A percentile compares a stretch with the other conserved stretches of the same genome.
phyloP scores from a whole-genome alignment of 148 eudicot species.

The Persicaria maculosa region DNA sequence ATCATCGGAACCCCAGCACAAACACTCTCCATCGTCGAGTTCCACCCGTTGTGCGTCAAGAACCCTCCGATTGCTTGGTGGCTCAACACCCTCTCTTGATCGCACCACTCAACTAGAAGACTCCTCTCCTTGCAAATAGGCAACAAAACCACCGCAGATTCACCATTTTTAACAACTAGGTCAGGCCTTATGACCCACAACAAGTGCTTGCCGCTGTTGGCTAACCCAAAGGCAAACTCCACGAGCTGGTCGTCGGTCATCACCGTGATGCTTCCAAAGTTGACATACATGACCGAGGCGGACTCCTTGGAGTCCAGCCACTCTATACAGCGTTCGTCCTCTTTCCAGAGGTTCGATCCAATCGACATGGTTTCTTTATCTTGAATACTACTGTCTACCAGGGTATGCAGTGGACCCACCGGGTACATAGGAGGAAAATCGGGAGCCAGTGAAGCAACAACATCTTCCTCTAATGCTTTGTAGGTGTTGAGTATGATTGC shows the following conservation, averaged over 20 bases:
- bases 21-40: too few species aligned
- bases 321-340: neutral
- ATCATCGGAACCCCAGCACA: too few species aligned
- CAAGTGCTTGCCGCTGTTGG: too few species aligned
- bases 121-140: too few species aligned
- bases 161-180: too few species aligned
- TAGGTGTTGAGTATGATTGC: slow-evolving; percentile 37
- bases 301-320: slow-evolving; percentile 3
- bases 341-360: neutral
- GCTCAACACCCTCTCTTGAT: too few species aligned
- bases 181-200: too few species aligned
- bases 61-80: too few species aligned
- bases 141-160: too few species aligned
- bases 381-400: neutral
- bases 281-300: slow-evolving; percentile 1
- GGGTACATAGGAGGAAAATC: slow-evolving; percentile 30
- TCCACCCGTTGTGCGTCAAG: too few species aligned
- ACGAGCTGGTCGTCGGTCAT: neutral
- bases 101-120: too few species aligned
- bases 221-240: neutral
- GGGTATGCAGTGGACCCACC: slow-evolving; percentile 31
- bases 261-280: slow-evolving; percentile 6
- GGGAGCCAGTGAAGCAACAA: slow-evolving; percentile 18
- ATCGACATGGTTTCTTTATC: neutral
- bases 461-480: slow-evolving; percentile 29